Base-by-base conservation (phyloP, 306 rosid species). In the Dicorynia guianensis region DNA sequence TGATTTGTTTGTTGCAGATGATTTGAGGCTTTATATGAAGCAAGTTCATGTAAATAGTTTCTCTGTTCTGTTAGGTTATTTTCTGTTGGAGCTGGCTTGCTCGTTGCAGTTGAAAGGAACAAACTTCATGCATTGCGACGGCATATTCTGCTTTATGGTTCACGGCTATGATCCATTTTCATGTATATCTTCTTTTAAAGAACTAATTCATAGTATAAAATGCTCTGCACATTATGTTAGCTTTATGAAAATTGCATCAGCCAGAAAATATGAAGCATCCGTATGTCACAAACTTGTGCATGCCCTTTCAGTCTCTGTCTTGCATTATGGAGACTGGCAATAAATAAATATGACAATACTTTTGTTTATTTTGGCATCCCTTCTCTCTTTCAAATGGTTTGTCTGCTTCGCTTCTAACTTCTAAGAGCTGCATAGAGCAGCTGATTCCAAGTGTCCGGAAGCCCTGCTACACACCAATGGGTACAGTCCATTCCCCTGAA, bases 391-490 rank as follows among this genome's bases (percentile, higher is more conserved):
- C 5, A 48, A 19, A 54, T 40, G 39, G 40, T 54, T 39, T 39
- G 14, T 69, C 1, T 69, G 69, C 30, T 25, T 25, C 13, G 25
- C 7, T 50, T 60, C 35, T 19, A 56, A 39, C 18, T 63, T 3
- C 36, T 62, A 20, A 90, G 14, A 65, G 36, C 65, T 64, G 74
- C 71, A 19, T 69, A 84, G 0, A 91, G 30, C 49, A 91, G 80
- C 11, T 64, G 60, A 84, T 89, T 91, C 97, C 97, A 91, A 49
- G 89, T 86, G 79, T 91, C 97, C 52, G 74, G 80, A 11, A 91
- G 65, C 4, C 95, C 97, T 18, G 93, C 89, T 10, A 91, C 73
- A 66, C 97, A 91, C 97, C 97, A 91, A 79, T 89, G 95, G 5
- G 91, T 86, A 65, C 93, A 91, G 11, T 89, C 97, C 95, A 89